A percentile compares a stretch with the other conserved stretches of the same genome.
These are phyloP conservation scores for Suhomyces taliae DNA, from an alignment of 1,139 yeast genomes.

Conservation along the genomic window DNA sequence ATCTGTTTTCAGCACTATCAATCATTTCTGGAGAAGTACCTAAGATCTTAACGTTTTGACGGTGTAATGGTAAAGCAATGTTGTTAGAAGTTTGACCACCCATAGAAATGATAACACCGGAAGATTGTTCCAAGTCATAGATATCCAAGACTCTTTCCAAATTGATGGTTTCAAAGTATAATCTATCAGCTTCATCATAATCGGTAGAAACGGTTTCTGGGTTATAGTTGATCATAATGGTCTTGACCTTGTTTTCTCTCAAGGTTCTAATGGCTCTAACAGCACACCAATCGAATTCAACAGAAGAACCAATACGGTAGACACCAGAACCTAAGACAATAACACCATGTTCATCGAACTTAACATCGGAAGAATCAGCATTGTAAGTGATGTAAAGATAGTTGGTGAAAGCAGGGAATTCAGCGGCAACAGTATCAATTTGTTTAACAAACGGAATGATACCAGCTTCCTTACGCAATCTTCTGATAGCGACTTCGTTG, in stretches of 20 bases:
- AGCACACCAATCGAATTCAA: slow-evolving; percentile 96
- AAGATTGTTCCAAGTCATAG: slow-evolving; percentile 86
- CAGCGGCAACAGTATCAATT: slow-evolving; percentile 98
- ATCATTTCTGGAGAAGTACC: slow-evolving; percentile 99
- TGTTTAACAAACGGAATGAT: slow-evolving; percentile 93
- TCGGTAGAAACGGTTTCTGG: slow-evolving; percentile 99
- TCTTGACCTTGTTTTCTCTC: slow-evolving; percentile 82
- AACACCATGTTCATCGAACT: slow-evolving; percentile 81
- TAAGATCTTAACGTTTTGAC: slow-evolving; percentile 91
- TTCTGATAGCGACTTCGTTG: slow-evolving; percentile 90
- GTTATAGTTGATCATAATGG: slow-evolving; percentile 96
- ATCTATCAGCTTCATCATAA: slow-evolving; percentile 96
- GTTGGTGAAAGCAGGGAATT: slow-evolving; percentile 96
- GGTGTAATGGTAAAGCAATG: slow-evolving; percentile 89
- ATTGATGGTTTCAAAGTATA: slow-evolving; percentile 94
- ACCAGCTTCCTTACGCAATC: slow-evolving; percentile 85
- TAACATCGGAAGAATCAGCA: slow-evolving; percentile 85
- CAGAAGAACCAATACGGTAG: slow-evolving; percentile 92
- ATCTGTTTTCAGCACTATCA: slow-evolving; percentile 97
- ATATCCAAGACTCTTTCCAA: slow-evolving; percentile 94
- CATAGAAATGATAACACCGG: slow-evolving; percentile 95
- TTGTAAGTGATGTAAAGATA: slow-evolving; percentile 94
- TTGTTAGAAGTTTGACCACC: slow-evolving; percentile 99
- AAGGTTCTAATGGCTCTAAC: slow-evolving; percentile 93
- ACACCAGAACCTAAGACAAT: slow-evolving; percentile 95